Evolutionary conservation across 352 stramenopile genomes (phyloP).

Genomic region (Blastocystis sp.): DNA sequence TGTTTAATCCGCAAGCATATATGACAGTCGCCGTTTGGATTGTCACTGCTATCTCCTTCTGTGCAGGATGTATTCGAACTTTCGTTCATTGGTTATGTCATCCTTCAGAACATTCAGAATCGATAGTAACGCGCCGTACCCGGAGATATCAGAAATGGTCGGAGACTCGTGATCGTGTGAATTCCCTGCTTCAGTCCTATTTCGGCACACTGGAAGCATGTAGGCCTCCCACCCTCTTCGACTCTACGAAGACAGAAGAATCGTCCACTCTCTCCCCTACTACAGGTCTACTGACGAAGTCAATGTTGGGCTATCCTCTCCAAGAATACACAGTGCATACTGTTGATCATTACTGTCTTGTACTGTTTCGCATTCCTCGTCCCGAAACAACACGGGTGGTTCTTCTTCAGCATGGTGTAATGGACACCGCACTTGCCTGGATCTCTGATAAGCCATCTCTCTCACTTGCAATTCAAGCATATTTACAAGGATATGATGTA

Average conservation of each 20-base stretch:
- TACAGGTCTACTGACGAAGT: conserved; percentile 23
- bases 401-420: conserved; percentile 70
- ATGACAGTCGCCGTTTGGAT: background rate
- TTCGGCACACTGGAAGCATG: conserved; percentile 15
- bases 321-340: conserved; percentile 65
- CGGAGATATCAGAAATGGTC: background rate
- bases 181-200: background rate
- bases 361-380: conserved; percentile 69
- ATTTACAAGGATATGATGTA: conserved; percentile 70
- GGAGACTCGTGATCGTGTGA: background rate
- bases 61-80: background rate
- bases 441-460: conserved; percentile 66
- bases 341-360: conserved; percentile 69
- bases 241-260: background rate
- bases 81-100: background rate
- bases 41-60: background rate
- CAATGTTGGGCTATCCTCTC: conserved; percentile 27
- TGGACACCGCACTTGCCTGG: conserved; percentile 70
- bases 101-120: background rate
- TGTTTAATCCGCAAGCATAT: background rate
- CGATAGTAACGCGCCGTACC: background rate
- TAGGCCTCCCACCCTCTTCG: conserved; percentile 10
- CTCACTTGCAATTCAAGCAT: conserved; percentile 66
- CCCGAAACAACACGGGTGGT: conserved; percentile 66
- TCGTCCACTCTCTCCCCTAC: background rate